These are phyloP conservation scores for Fusarium lateritium DNA, from an alignment of 2,329 filamentous ascomycete genomes.

Conservation along the genomic window DNA sequence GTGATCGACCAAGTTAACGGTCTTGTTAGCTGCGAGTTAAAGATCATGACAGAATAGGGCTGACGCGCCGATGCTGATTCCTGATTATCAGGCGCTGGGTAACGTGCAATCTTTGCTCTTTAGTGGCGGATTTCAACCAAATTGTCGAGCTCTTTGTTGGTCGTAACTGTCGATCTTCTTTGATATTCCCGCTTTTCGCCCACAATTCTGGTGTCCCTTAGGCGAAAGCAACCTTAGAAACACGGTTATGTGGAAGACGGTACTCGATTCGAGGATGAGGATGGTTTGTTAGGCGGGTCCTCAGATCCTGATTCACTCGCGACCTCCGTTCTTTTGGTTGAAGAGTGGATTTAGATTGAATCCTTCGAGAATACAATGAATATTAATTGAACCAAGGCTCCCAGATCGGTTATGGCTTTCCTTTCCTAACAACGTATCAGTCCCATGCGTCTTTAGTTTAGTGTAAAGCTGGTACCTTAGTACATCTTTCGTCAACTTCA, in stretches of 20 bases:
- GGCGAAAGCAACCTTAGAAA: conserved; percentile 2
- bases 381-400: neutral
- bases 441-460: neutral
- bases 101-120: neutral
- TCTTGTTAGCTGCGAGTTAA: conserved; percentile 4
- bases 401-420: neutral
- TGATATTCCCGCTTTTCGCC: conserved; percentile 18
- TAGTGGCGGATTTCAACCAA: neutral
- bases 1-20: neutral
- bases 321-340: neutral
- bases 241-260: neutral
- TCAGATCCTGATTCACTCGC: neutral
- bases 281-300: neutral
- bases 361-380: neutral
- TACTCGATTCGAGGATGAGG: neutral
- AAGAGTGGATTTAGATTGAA: too few relatives aligned
- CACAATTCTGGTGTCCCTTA: conserved; percentile 5
- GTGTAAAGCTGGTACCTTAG: neutral
- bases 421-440: neutral
- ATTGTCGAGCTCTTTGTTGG: too few relatives aligned
- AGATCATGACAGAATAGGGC: neutral
- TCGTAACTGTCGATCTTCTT: neutral
- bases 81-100: neutral
- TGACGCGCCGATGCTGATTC: neutral
- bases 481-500: neutral